Percentiles rank a stretch among this genome's conserved stretches.
Conservation (phyloP, 1,284 basidiomycete species). For the Leccinum angustisporum region DNA sequence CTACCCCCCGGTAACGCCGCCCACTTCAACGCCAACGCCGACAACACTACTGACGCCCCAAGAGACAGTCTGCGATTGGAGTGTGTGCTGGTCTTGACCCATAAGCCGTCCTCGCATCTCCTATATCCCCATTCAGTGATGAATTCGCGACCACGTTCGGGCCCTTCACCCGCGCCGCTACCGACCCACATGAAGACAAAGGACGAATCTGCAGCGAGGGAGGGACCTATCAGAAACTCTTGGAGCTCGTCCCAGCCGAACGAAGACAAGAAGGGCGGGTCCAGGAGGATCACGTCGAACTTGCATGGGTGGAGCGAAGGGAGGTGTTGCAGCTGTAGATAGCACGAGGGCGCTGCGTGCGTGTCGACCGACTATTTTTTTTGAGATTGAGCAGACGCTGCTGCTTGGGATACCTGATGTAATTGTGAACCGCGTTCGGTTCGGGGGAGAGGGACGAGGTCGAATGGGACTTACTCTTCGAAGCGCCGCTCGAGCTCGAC, state of each 20-base stretch:
- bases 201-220: slow-evolving; percentile 85
- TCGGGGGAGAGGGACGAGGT: no score
- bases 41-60: slow-evolving; percentile 28
- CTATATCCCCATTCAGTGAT: slow-evolving; percentile 95
- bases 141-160: slow-evolving; percentile 90
- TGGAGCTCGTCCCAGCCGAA: slow-evolving; percentile 87
- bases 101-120: slow-evolving; percentile 95
- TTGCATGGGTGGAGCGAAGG: slow-evolving; percentile 60
- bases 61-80: slow-evolving; percentile 62
- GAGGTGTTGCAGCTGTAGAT: slow-evolving; percentile 63
- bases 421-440: no score
- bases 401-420: no score
- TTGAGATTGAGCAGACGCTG: no score
- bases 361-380: no score
- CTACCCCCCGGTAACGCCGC: slow-evolving; percentile 29
- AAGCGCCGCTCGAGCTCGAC: no score
- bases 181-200: slow-evolving; percentile 99
- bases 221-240: slow-evolving; percentile 73
- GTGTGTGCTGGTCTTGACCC: slow-evolving; percentile 88
- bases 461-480: no score
- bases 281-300: slow-evolving; percentile 93
- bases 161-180: slow-evolving; percentile 83
- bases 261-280: slow-evolving; percentile 81
- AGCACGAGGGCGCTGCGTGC: slow-evolving; percentile 40
- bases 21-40: not conserved